Evolutionary conservation across 345 rosid species (phyloP).

Genomic region (Moricandia moricandioides): DNA sequence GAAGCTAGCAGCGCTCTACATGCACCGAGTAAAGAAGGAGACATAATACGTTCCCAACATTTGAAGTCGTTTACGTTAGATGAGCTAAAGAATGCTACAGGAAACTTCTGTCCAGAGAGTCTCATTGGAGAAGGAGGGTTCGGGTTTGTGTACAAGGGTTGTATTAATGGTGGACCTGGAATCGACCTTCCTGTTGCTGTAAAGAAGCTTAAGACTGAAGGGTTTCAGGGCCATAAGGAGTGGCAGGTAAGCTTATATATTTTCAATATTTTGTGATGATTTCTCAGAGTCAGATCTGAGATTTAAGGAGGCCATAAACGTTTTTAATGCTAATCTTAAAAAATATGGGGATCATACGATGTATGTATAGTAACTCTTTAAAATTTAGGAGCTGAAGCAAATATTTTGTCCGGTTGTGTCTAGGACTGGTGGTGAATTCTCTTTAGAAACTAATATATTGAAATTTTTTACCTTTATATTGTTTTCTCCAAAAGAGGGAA

Average conservation of each 20-base stretch:
- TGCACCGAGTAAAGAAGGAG: conserved; percentile 45
- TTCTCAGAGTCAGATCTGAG: not conserved
- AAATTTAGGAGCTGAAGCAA: too few species aligned
- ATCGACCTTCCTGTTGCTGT: conserved; percentile 59
- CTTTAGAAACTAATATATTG: not conserved
- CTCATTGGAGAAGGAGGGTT: conserved; percentile 92
- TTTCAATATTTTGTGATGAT: not conserved
- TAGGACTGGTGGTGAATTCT: not conserved
- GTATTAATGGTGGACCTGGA: conserved; percentile 57
- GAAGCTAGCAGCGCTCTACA: conserved; percentile 31
- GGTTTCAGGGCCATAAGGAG: conserved; percentile 83
- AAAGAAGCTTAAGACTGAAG: conserved; percentile 69
- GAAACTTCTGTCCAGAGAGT: conserved; percentile 59
- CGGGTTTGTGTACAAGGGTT: conserved; percentile 80
- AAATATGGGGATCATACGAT: not conserved
- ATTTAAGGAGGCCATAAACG: not conserved
- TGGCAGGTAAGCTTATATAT: conserved; percentile 69
- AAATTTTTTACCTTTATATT: not conserved
- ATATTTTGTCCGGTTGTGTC: too few species aligned
- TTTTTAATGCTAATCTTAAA: not conserved
- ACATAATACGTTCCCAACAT: conserved; percentile 47
- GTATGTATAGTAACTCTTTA: too few species aligned
- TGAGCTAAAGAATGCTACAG: conserved; percentile 64
- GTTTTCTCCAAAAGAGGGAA: conserved; percentile 51
- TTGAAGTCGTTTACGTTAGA: conserved; percentile 52